phyloP scores from a whole-genome alignment of 805 yeast genomes.

The Monosporozyma solicola region DNA sequence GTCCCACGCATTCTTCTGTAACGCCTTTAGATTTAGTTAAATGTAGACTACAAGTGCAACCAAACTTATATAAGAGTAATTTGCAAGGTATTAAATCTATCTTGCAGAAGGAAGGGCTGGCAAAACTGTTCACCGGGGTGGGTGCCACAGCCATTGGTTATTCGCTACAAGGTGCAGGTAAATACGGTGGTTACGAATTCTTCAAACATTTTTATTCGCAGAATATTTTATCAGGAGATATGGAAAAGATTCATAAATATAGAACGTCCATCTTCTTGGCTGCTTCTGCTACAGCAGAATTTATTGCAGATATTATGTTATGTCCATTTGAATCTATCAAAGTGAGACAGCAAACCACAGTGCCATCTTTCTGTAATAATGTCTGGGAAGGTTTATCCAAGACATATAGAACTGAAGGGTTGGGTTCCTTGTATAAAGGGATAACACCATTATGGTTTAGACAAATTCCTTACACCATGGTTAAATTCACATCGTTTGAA shows the following conservation, averaged over 20 bases:
- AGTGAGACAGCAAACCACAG: slow-evolving; percentile 86
- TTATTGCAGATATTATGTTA: slow-evolving; percentile 78
- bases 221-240: slow-evolving; percentile 52
- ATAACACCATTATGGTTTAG: slow-evolving; percentile 89
- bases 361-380: slow-evolving; percentile 70
- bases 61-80: slow-evolving; percentile 64
- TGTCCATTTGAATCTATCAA: slow-evolving; percentile 96
- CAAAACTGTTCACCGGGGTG: slow-evolving; percentile 75
- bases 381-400: slow-evolving; percentile 60
- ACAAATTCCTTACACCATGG: slow-evolving; percentile 98
- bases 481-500: slow-evolving; percentile 91
- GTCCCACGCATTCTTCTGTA: slow-evolving; percentile 90
- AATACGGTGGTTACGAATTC: slow-evolving; percentile 89
- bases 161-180: slow-evolving; percentile 94
- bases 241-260: slow-evolving; percentile 49
- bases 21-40: slow-evolving; percentile 92
- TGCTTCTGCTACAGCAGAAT: slow-evolving; percentile 91
- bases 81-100: slow-evolving; percentile 75
- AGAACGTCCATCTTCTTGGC: slow-evolving; percentile 68
- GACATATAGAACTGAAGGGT: slow-evolving; percentile 59
- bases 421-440: slow-evolving; percentile 77
- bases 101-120: slow-evolving; percentile 60
- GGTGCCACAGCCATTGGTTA: slow-evolving; percentile 92
- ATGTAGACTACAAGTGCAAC: slow-evolving; percentile 83
- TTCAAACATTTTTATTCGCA: slow-evolving; percentile 73